phyloP scores from a whole-genome alignment of 306 rosid species.

The Dicorynia guianensis region DNA sequence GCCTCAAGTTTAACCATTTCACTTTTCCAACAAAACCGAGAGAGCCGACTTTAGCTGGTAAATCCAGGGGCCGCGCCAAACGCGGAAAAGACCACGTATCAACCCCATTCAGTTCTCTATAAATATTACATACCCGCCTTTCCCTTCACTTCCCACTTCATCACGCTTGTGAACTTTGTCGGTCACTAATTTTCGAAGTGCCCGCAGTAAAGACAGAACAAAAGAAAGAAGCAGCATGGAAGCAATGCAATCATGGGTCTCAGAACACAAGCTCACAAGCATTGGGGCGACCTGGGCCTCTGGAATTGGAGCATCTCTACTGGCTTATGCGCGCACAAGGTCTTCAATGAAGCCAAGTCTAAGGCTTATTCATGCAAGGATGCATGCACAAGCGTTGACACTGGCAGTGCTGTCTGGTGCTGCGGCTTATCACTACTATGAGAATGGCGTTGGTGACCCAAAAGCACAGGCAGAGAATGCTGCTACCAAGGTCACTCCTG shows the following conservation, averaged over 20 bases:
- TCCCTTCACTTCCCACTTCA: constrained; percentile 16
- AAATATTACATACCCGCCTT: constrained; percentile 37
- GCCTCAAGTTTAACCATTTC: constrained; percentile 60
- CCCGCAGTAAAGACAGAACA: neutral
- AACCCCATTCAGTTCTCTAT: constrained; percentile 41
- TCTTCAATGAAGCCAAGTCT: constrained; percentile 83
- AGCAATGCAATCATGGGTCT: constrained; percentile 74
- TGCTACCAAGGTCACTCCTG: constrained; percentile 18
- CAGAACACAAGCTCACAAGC: constrained; percentile 77
- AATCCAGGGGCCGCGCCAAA: constrained; percentile 59
- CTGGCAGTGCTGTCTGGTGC: constrained; percentile 81
- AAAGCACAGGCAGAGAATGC: constrained; percentile 18
- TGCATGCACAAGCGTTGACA: constrained; percentile 90
- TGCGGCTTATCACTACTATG: constrained; percentile 79
- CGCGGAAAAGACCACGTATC: constrained; percentile 1
- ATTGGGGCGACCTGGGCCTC: constrained; percentile 82
- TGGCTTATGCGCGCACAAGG: constrained; percentile 52
- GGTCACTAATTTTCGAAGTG: neutral
- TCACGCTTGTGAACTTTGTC: constrained; percentile 16
- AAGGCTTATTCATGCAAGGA: constrained; percentile 90
- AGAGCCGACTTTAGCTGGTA: neutral
- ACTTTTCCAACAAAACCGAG: constrained; percentile 37
- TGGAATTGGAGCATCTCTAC: constrained; percentile 79
- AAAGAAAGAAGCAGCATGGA: constrained; percentile 56
- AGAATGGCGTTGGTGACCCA: constrained; percentile 30